phyloP scores from a whole-genome alignment of 148 eudicot species.

The Pharnaceum exiguum region DNA sequence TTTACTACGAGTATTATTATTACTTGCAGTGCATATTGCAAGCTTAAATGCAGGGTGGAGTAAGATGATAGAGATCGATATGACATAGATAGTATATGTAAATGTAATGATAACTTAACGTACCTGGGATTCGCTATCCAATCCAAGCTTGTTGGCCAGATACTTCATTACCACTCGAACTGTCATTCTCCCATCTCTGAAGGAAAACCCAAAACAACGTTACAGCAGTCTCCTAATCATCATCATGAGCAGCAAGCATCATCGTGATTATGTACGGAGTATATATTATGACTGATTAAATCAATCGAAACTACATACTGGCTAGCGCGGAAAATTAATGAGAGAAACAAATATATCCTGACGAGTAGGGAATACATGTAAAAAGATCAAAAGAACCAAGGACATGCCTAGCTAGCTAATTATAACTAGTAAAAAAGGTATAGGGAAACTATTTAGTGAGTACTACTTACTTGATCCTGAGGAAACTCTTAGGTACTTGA shows the following conservation, averaged over 20 bases:
- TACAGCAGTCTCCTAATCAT: too few species aligned
- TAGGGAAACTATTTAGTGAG: neutral
- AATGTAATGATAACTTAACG: neutral
- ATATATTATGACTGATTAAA: too few species aligned
- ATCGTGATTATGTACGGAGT: neutral
- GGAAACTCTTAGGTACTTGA: conserved; percentile 72
- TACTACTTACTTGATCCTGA: conserved; percentile 63
- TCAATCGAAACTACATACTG: too few species aligned
- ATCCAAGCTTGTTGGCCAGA: conserved; percentile 72
- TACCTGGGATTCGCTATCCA: conserved; percentile 86
- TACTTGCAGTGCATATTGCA: too few species aligned
- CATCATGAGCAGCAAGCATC: neutral
- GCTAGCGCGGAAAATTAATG: too few species aligned
- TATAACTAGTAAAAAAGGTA: neutral
- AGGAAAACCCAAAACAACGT: neutral
- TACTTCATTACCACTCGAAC: conserved; percentile 73
- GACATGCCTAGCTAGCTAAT: neutral
- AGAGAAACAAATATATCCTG: too few species aligned
- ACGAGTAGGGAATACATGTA: too few species aligned
- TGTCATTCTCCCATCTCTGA: conserved; percentile 77
- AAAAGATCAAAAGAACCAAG: neutral
- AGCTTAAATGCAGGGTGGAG: too few species aligned
- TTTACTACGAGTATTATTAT: too few species aligned
- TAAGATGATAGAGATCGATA: too few species aligned
- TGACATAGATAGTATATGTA: neutral